These are phyloP conservation scores for Patellifolia procumbens DNA, from an alignment of 179 eudicot species.

Conservation along the genomic window DNA sequence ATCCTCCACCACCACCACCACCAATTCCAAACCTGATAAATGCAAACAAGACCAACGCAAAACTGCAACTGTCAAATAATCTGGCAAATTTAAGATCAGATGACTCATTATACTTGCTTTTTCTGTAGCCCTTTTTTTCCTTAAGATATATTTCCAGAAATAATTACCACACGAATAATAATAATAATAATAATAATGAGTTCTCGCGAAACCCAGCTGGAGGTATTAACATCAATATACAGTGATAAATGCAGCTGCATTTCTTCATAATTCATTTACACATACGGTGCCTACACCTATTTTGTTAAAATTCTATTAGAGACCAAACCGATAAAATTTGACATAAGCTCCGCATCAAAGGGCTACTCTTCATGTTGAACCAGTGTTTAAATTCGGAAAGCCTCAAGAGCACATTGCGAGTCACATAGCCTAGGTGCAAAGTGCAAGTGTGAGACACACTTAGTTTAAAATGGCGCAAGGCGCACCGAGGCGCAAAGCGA, in stretches of 20 bases:
- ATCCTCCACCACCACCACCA: slow-evolving; percentile 24
- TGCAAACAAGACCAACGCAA: slow-evolving; percentile 1
- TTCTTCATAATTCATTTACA: neutral
- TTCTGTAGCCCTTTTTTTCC: neutral
- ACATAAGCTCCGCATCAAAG: too few relatives aligned
- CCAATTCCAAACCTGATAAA: slow-evolving; percentile 54
- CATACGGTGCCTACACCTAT: too few relatives aligned
- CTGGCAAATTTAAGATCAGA: neutral
- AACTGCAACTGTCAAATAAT: neutral
- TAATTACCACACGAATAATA: neutral
- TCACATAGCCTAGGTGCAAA: too few relatives aligned
- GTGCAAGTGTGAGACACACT: too few relatives aligned
- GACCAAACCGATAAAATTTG: too few relatives aligned
- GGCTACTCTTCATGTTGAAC: too few relatives aligned
- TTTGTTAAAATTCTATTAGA: too few relatives aligned
- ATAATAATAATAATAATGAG: too few relatives aligned
- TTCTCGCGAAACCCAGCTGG: neutral
- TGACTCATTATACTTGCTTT: neutral
- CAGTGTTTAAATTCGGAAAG: too few relatives aligned
- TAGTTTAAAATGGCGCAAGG: too few relatives aligned
- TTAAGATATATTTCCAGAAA: neutral
- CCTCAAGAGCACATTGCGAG: too few relatives aligned
- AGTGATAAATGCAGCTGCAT: neutral
- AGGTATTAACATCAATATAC: neutral
- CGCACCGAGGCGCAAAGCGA: too few relatives aligned